Evolutionary conservation across 768 basidiomycete genomes (phyloP), one percentile per base, ranked within the genome.

Genomic region (Gelatoporia subvermispora): DNA sequence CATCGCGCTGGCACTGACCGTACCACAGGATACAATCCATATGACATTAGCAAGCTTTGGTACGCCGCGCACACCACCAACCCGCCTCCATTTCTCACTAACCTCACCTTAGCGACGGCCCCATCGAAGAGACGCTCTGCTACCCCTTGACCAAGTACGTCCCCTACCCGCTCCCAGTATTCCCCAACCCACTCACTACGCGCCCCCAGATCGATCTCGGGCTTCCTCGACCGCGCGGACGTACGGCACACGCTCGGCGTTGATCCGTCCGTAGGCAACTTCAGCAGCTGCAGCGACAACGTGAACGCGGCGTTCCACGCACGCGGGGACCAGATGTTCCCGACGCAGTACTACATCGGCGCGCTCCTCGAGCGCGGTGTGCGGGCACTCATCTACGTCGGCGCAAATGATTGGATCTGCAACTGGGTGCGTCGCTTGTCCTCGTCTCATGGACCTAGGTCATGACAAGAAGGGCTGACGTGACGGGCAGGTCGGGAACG

Each of bases 21-120:
- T 44, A 50, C 72, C 72, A 71, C 15, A 65, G 67, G 62, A 21
- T 50, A 50, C 23, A 82, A 82, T 59, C 78, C 77, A 1, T 89
- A 91, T 59, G 86, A 91, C 57, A 77, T 91, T 43, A 82, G 76
- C 58, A 74, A 75, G 57, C 64, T 69, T 25, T 88, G 85, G 55
- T 56, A 10, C 3, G 43, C 28, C 11, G 36, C 3, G 7, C 11
- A 16, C 23, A 11, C 10, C 13, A 3, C 13, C 40, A 24, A 36
- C 13, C 38, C 42, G 23, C 46, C 50, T n/a, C 13, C 28, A 31
- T 13, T 13, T 13, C 7, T 18, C 22, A 45, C 40, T 52, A 23
- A 51, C 22, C 10, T 38, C 49, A 16, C 35, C 9, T 22, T 28
- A 60, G 60, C 48, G 73, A 76, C 53, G 75, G 81, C 49, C 59